Conservation (phyloP, 2,329 filamentous ascomycete species). For the Curvularia hawaiiensis region DNA sequence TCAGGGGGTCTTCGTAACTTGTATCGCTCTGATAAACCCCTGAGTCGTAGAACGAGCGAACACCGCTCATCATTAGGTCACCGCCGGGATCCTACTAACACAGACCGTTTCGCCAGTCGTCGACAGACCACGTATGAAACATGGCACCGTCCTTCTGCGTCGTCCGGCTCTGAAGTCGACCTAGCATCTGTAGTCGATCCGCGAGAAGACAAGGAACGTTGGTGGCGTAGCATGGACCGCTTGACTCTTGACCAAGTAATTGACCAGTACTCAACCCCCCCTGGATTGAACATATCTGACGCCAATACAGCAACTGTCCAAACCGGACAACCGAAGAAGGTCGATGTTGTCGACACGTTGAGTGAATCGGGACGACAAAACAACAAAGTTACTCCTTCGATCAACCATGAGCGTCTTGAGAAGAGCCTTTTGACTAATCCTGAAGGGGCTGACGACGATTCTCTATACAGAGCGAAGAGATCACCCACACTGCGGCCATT, state of each 20-base stretch:
- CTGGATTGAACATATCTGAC: neutral
- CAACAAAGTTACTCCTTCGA: neutral
- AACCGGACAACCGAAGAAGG: neutral
- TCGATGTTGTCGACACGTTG: conserved; percentile 3
- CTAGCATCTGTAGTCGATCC: conserved; percentile 30
- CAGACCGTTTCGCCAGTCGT: conserved; percentile 9
- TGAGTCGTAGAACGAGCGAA: conserved; percentile 16
- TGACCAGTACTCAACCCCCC: neutral
- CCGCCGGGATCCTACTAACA: conserved; percentile 13
- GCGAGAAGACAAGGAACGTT: conserved; percentile 16
- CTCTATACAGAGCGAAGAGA: neutral
- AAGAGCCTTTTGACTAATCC: neutral
- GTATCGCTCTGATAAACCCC: conserved; percentile 19
- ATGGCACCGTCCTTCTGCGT: conserved; percentile 14
- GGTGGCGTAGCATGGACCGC: conserved; percentile 21
- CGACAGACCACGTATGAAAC: conserved; percentile 16
- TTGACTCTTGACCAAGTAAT: conserved; percentile 10
- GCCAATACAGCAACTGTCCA: neutral
- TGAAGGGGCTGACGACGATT: neutral
- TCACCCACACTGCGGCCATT: neutral
- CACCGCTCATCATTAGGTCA: conserved; percentile 24
- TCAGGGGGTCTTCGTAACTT: conserved; percentile 30
- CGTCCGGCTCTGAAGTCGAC: conserved; percentile 23
- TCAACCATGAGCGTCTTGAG: neutral
- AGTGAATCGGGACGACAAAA: neutral